Conservation (phyloP, 805 yeast species). For the Wickerhamiella parazyma region DNA sequence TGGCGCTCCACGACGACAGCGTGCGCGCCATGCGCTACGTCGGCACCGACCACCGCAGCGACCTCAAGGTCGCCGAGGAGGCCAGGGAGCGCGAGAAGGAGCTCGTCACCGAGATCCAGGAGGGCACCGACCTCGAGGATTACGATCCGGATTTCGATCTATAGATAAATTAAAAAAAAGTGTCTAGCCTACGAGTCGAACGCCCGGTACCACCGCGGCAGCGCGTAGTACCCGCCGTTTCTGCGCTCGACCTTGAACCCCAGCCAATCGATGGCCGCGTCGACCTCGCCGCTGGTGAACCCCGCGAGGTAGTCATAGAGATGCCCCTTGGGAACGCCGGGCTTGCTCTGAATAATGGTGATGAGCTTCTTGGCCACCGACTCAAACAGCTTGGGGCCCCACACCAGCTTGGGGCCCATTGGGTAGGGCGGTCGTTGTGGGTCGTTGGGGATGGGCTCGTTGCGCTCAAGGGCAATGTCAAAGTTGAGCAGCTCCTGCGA, state of each 20-base stretch:
- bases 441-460: conserved; percentile 22
- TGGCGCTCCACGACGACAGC: conserved; percentile 77
- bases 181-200: neutral
- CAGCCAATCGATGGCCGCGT: conserved; percentile 10
- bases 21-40: conserved; percentile 95
- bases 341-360: conserved; percentile 8
- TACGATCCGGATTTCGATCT: conserved; percentile 29
- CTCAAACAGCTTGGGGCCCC: conserved; percentile 6
- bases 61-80: conserved; percentile 38
- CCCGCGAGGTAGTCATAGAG: conserved; percentile 54
- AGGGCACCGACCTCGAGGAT: conserved; percentile 31
- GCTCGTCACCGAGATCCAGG: conserved; percentile 32
- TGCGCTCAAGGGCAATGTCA: conserved; percentile 30
- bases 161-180: conserved; percentile 8
- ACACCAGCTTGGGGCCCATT: neutral
- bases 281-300: conserved; percentile 9
- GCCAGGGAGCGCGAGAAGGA: conserved; percentile 44
- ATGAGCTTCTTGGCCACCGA: conserved; percentile 2
- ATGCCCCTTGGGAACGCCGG: conserved; percentile 10
- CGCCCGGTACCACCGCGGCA: conserved; percentile 4
- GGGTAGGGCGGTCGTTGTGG: conserved; percentile 14
- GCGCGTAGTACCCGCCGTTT: conserved; percentile 2
- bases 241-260: neutral
- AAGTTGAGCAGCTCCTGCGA: conserved; percentile 55
- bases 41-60: conserved; percentile 35